Evolutionary conservation across 768 basidiomycete genomes (phyloP).

Genomic region (Lyophyllum shimeji): DNA sequence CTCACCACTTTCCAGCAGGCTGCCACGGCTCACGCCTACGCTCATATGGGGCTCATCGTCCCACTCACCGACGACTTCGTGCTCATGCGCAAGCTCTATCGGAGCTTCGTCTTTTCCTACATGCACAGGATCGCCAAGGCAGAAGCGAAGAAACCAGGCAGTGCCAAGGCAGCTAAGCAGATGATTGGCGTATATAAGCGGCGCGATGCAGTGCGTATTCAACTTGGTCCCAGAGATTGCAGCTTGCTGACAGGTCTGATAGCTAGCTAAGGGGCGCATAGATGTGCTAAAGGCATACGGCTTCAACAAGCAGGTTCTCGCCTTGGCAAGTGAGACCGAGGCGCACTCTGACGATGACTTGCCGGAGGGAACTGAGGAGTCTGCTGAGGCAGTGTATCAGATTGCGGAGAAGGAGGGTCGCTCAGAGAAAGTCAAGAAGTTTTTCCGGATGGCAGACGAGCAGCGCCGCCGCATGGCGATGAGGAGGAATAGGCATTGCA

Average conservation of each 20-base stretch:
- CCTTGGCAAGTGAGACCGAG: slow-evolving; percentile 6
- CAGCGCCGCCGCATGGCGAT: neutral
- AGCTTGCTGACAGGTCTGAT: neutral
- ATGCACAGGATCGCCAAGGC: slow-evolving; percentile 12
- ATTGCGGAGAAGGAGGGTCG: slow-evolving; percentile 11
- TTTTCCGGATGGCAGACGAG: slow-evolving; percentile 9
- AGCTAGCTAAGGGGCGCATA: slow-evolving; percentile 4
- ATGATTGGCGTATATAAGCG: slow-evolving; percentile 3
- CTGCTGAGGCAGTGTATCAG: neutral
- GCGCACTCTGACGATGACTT: slow-evolving; percentile 11
- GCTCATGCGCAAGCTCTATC: slow-evolving; percentile 15
- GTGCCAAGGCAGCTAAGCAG: slow-evolving; percentile 3
- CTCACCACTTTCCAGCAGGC: slow-evolving; percentile 13
- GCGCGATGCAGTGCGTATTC: neutral
- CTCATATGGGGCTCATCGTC: slow-evolving; percentile 6
- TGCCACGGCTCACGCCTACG: slow-evolving; percentile 4
- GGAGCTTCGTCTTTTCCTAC: slow-evolving; percentile 17
- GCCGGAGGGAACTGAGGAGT: neutral
- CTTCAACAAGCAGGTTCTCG: slow-evolving; percentile 2
- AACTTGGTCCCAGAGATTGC: neutral
- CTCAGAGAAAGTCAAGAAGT: slow-evolving; percentile 1
- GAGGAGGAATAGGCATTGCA: neutral
- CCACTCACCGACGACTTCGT: slow-evolving; percentile 2
- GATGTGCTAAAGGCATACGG: slow-evolving; percentile 4
- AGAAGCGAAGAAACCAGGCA: slow-evolving; percentile 12